Conservation (phyloP, 164 flowering plant genomes). For the Liriodendron chinense region DNA sequence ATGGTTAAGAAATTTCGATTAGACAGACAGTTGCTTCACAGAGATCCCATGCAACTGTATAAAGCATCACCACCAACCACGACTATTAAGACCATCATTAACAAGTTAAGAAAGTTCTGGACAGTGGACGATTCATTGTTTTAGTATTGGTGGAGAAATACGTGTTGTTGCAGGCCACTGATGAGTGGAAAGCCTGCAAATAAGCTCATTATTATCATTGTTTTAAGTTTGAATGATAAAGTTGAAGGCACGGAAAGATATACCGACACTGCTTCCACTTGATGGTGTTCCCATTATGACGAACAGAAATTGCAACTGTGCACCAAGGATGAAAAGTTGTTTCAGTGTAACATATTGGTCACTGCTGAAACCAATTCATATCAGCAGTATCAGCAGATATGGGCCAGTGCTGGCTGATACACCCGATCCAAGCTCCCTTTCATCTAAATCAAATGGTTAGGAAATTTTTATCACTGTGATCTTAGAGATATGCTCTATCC, state of each 20-base stretch:
- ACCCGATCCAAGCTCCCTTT: too few relatives aligned
- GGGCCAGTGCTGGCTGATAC: too few relatives aligned
- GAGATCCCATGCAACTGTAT: not conserved
- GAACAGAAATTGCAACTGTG: not conserved
- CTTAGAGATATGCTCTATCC: too few relatives aligned
- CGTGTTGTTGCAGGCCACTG: not conserved
- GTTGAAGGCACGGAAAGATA: not conserved
- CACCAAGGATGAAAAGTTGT: too few relatives aligned
- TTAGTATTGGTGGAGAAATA: not conserved
- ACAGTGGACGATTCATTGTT: not conserved
- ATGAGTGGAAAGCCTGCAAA: not conserved
- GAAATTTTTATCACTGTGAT: too few relatives aligned
- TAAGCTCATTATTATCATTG: not conserved
- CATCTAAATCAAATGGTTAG: too few relatives aligned
- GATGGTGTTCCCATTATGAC: too few relatives aligned
- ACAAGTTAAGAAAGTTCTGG: not conserved
- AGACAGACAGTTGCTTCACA: not conserved
- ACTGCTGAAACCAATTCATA: too few relatives aligned
- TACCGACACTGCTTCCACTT: too few relatives aligned
- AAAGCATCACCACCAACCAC: not conserved
- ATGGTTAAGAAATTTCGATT: constrained; percentile 12
- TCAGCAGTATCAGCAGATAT: too few relatives aligned
- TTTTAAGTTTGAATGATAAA: not conserved
- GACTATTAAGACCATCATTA: not conserved
- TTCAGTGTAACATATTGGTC: too few relatives aligned